Base-by-base conservation (phyloP, 768 basidiomycete genomes). In the Lentinula guzmanii region DNA sequence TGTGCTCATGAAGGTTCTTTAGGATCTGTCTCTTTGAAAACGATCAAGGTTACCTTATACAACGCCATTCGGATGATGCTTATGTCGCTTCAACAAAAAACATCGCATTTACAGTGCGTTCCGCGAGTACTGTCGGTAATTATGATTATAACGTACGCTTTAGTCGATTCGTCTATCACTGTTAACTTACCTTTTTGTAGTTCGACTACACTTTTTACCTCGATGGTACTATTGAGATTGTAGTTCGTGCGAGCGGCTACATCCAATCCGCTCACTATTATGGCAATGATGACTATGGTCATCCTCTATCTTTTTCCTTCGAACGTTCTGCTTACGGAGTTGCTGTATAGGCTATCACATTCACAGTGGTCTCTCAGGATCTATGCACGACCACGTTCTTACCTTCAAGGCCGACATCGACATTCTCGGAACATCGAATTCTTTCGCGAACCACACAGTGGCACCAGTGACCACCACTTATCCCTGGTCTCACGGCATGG, bases 371-470 rank as follows among this genome's bases (percentile, higher is more conserved):
- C 57, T 66, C 18, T 64, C 63, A 16, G 83, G 83, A 28, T 80
- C 77, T 18, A 70, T 84, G 48, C 83, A 84, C 61, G 83, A 84
- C 65, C 82, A 83, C 61, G 75, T 82, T 16, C 79, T 85, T 65
- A 83, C 80, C 68, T 82, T 75, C 70, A 82, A 80, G 73, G 80
- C 83, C 57, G 83, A 85, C 60, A 74, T 85, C 56, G 83, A 85
- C 56, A 71, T 85, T 24, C 80, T 70, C 2, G 83, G 83, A 15
- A 71, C 72, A n/a, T 64, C 71, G 6, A 85, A 84, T 70, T 79
- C 82, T n/a, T 72, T 83, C 46, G 71, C 81, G 51, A 72, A 74
- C 65, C 77, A 79, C 51, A 74, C 70, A 57, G 77, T 80, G 7
- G 71, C 70, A n/a, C 74, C 75, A 61, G 78, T 79, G 43, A 65